Base-by-base conservation (phyloP, 768 basidiomycete species). In the Lentinus tigrinus region DNA sequence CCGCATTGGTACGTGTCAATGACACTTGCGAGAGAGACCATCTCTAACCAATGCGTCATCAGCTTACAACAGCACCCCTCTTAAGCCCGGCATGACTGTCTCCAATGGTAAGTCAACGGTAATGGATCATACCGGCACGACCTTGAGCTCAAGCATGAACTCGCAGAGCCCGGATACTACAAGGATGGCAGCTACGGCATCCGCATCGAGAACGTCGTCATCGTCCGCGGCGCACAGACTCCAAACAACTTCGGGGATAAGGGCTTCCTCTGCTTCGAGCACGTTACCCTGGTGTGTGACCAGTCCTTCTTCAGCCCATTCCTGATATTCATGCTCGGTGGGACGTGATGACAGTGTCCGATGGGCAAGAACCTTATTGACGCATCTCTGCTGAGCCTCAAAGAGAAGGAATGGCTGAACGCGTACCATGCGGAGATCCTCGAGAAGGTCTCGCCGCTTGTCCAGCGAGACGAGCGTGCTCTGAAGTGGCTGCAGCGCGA, bases 101-200 rank as follows among this genome's bases (percentile, higher is more conserved):
- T 94, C 93, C 0, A 97, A 98, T 66, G 84, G 84, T 83, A 55
- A 40, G 73, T 26, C 10, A n/a, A 4, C 14, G 27, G 6, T 13
- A 8, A 16, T 16, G 7, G 16, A 39, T 24, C 4, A 31, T 31
- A 31, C 6, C 7, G 11, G 7, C 6, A 31, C 7, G 31, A n/a
- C 11, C n/a, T 23, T 19, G 40, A 19, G 16, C 37, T 17, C 53
- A 43, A 14, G 38, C 17, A 14, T 19, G 7, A 47, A 38, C 10
- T 31, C 52, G 13, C 62, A 84, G 95, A 96, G 63, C 95, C 95
- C 1, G 94, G 95, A 9, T 96, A 89, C 70, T 97, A 97, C 69
- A 85, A 84, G 8, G 95, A 98, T 65, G 96, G 95, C 2, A 76
- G 80, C 44, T 98, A 88, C 66, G 96, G 95, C 2, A 93, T 98